Conservation (phyloP, 2,329 filamentous ascomycete genomes). For the Beauveria sp. region DNA sequence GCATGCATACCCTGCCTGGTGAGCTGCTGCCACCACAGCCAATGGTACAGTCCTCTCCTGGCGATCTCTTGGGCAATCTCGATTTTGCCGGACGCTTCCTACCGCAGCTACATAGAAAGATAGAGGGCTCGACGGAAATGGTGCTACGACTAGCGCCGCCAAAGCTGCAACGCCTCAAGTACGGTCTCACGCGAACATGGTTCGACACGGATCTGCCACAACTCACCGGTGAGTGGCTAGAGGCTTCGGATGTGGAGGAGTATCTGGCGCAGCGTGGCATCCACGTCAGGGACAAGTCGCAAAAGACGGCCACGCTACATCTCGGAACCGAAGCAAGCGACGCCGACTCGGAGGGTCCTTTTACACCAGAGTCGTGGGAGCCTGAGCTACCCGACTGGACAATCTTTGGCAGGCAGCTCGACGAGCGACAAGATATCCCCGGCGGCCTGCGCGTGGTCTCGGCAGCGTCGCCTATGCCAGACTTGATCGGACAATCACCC, state of each 20-base stretch:
- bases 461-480: background rate
- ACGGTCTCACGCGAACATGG: constrained; percentile 8
- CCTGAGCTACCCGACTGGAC: constrained; percentile 10
- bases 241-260: constrained; percentile 8
- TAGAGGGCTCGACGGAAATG: background rate
- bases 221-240: constrained; percentile 9
- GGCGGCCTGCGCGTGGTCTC: background rate
- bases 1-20: background rate
- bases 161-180: constrained; percentile 6
- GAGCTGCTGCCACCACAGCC: constrained; percentile 6
- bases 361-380: constrained; percentile 5
- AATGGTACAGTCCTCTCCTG: background rate
- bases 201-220: constrained; percentile 7
- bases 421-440: constrained; percentile 4
- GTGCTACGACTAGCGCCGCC: constrained; percentile 7
- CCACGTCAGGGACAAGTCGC: background rate
- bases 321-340: background rate
- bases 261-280: constrained; percentile 9
- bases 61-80: background rate
- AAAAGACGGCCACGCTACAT: background rate
- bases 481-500: background rate
- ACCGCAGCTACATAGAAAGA: constrained; percentile 8
- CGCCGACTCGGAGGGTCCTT: background rate
- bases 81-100: background rate
- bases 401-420: constrained; percentile 6